phyloP scores from a whole-genome alignment of 2,329 filamentous ascomycete genomes.

The Sphaerulina vaccinii region DNA sequence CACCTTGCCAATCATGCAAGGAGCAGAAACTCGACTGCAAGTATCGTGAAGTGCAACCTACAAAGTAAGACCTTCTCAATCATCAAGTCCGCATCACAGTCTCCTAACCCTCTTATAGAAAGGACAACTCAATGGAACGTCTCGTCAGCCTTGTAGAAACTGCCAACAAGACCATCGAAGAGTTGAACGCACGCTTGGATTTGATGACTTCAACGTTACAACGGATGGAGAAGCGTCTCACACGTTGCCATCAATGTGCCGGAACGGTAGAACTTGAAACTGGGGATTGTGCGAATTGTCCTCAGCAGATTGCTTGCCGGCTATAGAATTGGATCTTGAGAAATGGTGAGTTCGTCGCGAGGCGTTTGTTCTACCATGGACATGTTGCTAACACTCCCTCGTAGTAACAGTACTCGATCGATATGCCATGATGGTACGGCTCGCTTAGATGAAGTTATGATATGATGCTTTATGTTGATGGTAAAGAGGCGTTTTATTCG shows the following conservation, averaged over 20 bases:
- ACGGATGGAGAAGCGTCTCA: conserved; percentile 23
- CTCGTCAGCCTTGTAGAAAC: conserved; percentile 23
- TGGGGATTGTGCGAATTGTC: conserved; percentile 18
- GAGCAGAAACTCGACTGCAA: conserved; percentile 29
- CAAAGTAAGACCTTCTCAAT: conserved; percentile 20
- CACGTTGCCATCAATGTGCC: conserved; percentile 24
- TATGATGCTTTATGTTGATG: no score
- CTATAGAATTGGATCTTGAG: conserved; percentile 9
- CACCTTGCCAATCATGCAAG: conserved; percentile 27
- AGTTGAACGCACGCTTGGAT: conserved; percentile 23
- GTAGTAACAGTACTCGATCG: no score
- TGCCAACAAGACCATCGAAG: conserved; percentile 24
- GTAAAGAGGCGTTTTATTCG: no score
- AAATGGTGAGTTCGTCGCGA: neutral
- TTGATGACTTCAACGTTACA: conserved; percentile 22
- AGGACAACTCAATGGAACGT: conserved; percentile 27
- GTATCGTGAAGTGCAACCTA: conserved; percentile 27
- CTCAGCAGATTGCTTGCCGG: conserved; percentile 15
- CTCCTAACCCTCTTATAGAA: conserved; percentile 17
- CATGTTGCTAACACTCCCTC: no score
- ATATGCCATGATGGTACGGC: no score
- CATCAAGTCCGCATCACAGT: neutral
- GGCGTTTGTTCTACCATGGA: no score
- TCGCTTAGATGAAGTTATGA: no score
- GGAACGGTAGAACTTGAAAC: conserved; percentile 22